Evolutionary conservation across 1,284 basidiomycete genomes (phyloP), one percentile per base, ranked within the genome.

Genomic region (Irpex sp.): DNA sequence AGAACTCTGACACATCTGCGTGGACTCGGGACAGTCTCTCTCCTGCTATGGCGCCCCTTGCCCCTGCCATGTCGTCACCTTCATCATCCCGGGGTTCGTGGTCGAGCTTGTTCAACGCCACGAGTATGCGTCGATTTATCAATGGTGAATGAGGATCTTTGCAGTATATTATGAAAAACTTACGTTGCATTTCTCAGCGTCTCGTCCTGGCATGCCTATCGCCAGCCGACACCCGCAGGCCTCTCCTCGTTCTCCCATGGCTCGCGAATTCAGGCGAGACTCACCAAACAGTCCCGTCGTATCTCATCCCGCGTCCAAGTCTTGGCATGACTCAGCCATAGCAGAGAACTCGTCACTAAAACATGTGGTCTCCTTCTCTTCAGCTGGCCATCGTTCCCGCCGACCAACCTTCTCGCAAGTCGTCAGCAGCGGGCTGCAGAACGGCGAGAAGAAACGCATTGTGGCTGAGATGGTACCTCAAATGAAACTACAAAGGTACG

Each of bases 31-130:
- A 74, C 15, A 71, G 78, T 7, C 75, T 79, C 49, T 71, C 76
- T 13, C 63, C 72, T 7, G 78, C 78, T 6, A 68, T 76, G 15
- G 54, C 43, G n/a, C 72, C 76, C 37, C 69, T 73, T 49, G 72
- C 71, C 1, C 67, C 75, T 21, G 71, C 72, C 0, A 68, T 80
- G 0, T 76, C 79, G 17, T 86, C 87, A 0, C 78, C 75, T 8
- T 69, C 72, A 31, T 83, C 84, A 11, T 90, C 90, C 2, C 80
- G 84, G 54, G 88, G 85, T 1, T 90, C 90, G 0, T 91, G 90
- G 90, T 89, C 89, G 0, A 91, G 84, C 68, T 70, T 92, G 3
- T 89, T 91, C 71, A 87, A 85, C 61, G 75, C 87, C 0, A 83
- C 81, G 7, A 82, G 78, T 50, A 78, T 91, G 73, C 80, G 87